Evolutionary conservation across 805 yeast genomes (phyloP), one percentile per base, ranked within the genome.

Genomic region (Saccharomycopsis sp.): DNA sequence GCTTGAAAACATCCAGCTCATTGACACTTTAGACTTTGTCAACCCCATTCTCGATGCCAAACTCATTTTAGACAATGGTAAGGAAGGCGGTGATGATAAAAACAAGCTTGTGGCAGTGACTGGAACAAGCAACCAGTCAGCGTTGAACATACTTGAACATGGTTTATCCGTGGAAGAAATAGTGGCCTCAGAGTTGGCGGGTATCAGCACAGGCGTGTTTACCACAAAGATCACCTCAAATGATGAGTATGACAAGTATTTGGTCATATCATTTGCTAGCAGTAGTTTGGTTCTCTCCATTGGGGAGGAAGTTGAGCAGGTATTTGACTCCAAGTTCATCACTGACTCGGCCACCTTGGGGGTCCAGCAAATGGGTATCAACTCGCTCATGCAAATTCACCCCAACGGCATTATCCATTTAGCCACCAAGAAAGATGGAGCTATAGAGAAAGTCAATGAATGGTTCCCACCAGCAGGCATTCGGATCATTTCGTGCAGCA

Each of bases 401-500:
- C 49, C 74, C 0, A 67, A 73, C 46, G 95, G 92, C 4, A 62
- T 89, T 17, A 65, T 80, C 12, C 85, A 81, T 50, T 62, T 80
- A 3, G 52, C 56, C 29, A 49, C 55, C 42, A 50, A 51, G 15
- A 49, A 53, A n/a, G 57, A 63, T n/a, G 50, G 52, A 4, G 52
- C 50, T 2, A 50, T 50, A 18, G 49, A 59, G 15, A 56, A 60
- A 32, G 55, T 60, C n/a, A 59, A 68, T 10, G 80, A 80, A 47
- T 92, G 97, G 97, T 63, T 59, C 21, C 85, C 95, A 1, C 94
- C 96, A 0, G 76, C 79, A 0, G 94, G 92, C 2, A 72, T 77
- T 16, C 64, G 69, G 18, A 68, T 92, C 30, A 52, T 71, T 0
- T 60, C 64, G n/a, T 79, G 85, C 0, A 55, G 83, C 1, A 59